Percentiles rank a stretch among this genome's conserved stretches.
These are phyloP conservation scores for Sporisorium scitamineum DNA, from an alignment of 1,284 basidiomycete species.

Conservation along the genomic window DNA sequence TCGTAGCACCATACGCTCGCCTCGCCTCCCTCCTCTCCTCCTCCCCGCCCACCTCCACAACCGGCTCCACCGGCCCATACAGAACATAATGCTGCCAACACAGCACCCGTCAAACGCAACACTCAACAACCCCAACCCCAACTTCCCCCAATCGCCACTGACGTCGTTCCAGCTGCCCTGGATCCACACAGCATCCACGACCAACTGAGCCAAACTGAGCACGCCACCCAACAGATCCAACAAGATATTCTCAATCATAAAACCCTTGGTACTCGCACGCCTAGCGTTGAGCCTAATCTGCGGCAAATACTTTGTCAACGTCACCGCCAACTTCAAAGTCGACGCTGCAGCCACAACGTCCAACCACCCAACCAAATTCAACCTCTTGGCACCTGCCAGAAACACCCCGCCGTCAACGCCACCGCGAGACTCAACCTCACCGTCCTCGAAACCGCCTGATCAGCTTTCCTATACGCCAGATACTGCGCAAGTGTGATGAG, in stretches of 20 bases:
- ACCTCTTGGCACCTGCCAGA: conserved; percentile 9
- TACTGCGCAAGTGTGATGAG: conserved; percentile 26
- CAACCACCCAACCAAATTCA: conserved; percentile 31
- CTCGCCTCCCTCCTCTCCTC: not conserved
- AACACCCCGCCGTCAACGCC: conserved; percentile 16
- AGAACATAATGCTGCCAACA: conserved; percentile 70
- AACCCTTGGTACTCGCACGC: conserved; percentile 69
- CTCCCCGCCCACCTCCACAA: not conserved
- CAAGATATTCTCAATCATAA: conserved; percentile 70
- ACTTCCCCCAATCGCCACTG: conserved; percentile 65
- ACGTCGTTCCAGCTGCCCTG: conserved; percentile 63
- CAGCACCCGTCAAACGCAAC: conserved; percentile 69
- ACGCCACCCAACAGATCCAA: conserved; percentile 69
- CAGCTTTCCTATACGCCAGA: not conserved
- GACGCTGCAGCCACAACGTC: conserved; percentile 58
- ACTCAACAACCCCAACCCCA: conserved; percentile 68
- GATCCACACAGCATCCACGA: conserved; percentile 60
- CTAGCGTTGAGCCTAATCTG: conserved; percentile 68
- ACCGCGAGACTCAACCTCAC: conserved; percentile 15
- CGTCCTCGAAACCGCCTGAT: conserved; percentile 10
- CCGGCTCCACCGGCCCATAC: conserved; percentile 40
- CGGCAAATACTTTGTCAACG: conserved; percentile 67
- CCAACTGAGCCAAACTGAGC: conserved; percentile 63
- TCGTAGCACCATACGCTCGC: conserved; percentile 3
- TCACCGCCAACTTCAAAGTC: conserved; percentile 69